These are phyloP conservation scores for Gillenia trifoliata DNA, from an alignment of 306 rosid species.

Conservation along the genomic window DNA sequence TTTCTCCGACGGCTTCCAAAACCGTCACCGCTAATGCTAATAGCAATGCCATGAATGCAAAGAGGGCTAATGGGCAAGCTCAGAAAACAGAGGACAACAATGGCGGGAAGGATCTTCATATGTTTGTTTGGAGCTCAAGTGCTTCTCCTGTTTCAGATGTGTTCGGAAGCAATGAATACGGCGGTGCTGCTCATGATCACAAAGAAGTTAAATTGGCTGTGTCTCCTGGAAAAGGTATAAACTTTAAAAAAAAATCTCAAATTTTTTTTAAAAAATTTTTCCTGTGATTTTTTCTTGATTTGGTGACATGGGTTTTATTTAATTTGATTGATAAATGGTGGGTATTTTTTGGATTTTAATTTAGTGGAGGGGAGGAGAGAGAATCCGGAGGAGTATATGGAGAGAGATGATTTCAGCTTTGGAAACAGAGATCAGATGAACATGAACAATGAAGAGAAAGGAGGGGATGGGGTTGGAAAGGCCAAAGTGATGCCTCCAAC, in stretches of 20 bases:
- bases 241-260: too few relatives aligned
- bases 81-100: constrained; percentile 41
- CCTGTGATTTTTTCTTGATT: not conserved
- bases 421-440: constrained; percentile 64
- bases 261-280: accelerated
- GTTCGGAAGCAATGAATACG: constrained; percentile 62
- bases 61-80: constrained; percentile 53
- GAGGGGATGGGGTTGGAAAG: constrained; percentile 33
- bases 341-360: not conserved
- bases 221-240: constrained; percentile 68
- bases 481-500: constrained; percentile 73
- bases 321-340: not conserved
- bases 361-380: constrained; percentile 62
- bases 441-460: constrained; percentile 46
- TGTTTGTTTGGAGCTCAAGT: constrained; percentile 92
- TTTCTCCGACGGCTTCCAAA: constrained; percentile 54
- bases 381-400: constrained; percentile 57
- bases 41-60: constrained; percentile 33
- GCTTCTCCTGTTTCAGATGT: constrained; percentile 82
- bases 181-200: constrained; percentile 43
- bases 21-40: constrained; percentile 22
- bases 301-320: not conserved
- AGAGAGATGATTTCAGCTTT: constrained; percentile 74
- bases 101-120: constrained; percentile 63
- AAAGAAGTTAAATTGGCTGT: constrained; percentile 56